Evolutionary conservation across 768 basidiomycete species (phyloP), one percentile per base, ranked within the genome.

Genomic region (Clathrus columnatus): DNA sequence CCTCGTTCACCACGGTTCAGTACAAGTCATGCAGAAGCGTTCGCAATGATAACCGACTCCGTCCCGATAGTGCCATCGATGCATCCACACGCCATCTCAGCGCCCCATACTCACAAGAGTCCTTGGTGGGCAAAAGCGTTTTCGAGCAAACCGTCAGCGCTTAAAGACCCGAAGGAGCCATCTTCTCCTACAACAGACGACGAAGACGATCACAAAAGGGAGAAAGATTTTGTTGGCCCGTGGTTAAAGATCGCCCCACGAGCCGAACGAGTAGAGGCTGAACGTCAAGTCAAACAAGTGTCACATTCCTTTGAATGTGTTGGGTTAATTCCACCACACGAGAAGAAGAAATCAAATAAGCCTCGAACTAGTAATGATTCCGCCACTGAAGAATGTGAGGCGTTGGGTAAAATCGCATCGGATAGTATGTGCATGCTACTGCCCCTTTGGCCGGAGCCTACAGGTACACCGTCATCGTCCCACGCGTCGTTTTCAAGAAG

Each of bases 11-110:
- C 54, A 14, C 42, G 54, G 18, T 17, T 48, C 16, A 55, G 54
- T 47, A 55, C 54, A 29, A 55, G 54, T 30, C 54, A 55, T 48
- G 54, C 54, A 48, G 54, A 55, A 47, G 54, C 54, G 5, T 55
- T 55, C 23, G 54, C 54, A 14, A 55, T 55, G 54, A 29, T 47
- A 48, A 21, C 51, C 30, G 26, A 44, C 8, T 23, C 11, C 21
- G 23, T 46, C n/a, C 54, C 54, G n/a, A 17, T 45, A 0, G 26
- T 23, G n/a, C 6, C 46, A 18, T 24, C 42, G 2, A 4, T 26
- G 17, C 28, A 47, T 27, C 24, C 46, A 30, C 54, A 23, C 2
- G 17, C 11, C 54, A 11, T 18, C 51, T 43, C 50, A 17, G 29
- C 50, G 20, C 51, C 36, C 7, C 54, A 55, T 26, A 30, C n/a